A percentile compares a stretch with the other conserved stretches of the same genome.
Evolutionary conservation across 768 basidiomycete genomes (phyloP).

Genomic region (Leccinum disarticulatum): DNA sequence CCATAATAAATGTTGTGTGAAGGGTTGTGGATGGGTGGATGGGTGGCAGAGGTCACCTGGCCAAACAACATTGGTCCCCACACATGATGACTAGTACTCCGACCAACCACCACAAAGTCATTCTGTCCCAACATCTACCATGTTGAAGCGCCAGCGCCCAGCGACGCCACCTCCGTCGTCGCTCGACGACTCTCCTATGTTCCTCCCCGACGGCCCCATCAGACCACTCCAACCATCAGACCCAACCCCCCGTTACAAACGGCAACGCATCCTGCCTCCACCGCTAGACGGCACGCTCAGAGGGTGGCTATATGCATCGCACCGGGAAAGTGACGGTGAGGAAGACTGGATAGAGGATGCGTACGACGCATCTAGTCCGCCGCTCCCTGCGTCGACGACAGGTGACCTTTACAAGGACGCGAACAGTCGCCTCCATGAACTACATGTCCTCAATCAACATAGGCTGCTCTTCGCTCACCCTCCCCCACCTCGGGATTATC

Average conservation of each 20-base stretch:
- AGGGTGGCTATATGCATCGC: conserved; percentile 40
- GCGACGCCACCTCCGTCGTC: conserved; percentile 42
- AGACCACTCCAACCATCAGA: conserved; percentile 15
- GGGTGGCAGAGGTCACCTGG: conserved; percentile 21
- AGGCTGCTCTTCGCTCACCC: conserved; percentile 44
- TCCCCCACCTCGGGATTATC: conserved; percentile 14
- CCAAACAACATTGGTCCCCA: not conserved
- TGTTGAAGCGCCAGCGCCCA: conserved; percentile 57
- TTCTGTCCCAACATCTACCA: conserved; percentile 22
- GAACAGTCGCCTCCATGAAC: conserved; percentile 67
- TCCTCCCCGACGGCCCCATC: conserved; percentile 13
- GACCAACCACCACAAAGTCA: not conserved
- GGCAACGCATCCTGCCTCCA: conserved; percentile 53
- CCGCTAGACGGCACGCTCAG: conserved; percentile 51
- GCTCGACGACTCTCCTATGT: conserved; percentile 27
- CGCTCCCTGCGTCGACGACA: conserved; percentile 4
- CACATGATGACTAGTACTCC: not conserved
- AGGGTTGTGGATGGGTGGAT: not conserved
- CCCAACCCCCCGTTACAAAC: conserved; percentile 42
- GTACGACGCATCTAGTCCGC: conserved; percentile 34
- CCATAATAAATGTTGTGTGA: conserved; percentile 35
- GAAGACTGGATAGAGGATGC: conserved; percentile 36
- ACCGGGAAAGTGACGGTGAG: conserved; percentile 29
- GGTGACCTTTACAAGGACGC: conserved; percentile 52
- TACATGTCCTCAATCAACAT: conserved; percentile 69